These are phyloP conservation scores for Hyparrhenia diplandra DNA, from an alignment of 176 grass and related monocot genomes.

Conservation along the genomic window DNA sequence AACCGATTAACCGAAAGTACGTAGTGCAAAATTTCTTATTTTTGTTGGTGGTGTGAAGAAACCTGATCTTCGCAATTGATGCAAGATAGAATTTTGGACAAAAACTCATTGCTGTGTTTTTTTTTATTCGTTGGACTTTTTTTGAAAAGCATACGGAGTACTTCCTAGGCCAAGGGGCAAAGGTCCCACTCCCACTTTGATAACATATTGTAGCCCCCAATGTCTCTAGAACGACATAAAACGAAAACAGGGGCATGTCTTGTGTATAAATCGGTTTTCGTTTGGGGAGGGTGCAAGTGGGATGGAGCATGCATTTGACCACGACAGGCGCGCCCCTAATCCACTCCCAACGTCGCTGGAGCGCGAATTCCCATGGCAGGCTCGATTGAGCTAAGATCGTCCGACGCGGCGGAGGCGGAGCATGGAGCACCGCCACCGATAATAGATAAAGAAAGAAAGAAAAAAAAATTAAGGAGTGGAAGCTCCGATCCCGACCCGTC, in stretches of 20 bases:
- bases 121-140: not conserved
- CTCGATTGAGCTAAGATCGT: not conserved
- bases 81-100: too few species aligned
- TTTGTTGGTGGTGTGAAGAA: not conserved
- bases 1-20: not conserved
- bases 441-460: too few species aligned
- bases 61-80: too few species aligned
- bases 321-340: not conserved
- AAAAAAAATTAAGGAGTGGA: not conserved
- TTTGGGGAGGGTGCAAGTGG: not conserved
- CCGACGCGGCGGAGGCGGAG: not conserved
- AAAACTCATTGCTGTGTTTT: too few species aligned
- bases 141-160: too few species aligned
- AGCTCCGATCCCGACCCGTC: too few species aligned
- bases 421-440: not conserved
- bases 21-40: not conserved
- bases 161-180: not conserved
- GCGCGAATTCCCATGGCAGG: not conserved
- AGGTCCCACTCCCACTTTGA: not conserved
- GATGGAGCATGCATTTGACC: not conserved
- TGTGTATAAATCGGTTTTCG: not conserved
- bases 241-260: not conserved
- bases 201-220: not conserved
- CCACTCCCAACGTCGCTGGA: not conserved
- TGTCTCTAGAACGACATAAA: not conserved